Base-by-base conservation (phyloP, 495 filamentous ascomycete genomes). In the Schizothecium vesticola region DNA sequence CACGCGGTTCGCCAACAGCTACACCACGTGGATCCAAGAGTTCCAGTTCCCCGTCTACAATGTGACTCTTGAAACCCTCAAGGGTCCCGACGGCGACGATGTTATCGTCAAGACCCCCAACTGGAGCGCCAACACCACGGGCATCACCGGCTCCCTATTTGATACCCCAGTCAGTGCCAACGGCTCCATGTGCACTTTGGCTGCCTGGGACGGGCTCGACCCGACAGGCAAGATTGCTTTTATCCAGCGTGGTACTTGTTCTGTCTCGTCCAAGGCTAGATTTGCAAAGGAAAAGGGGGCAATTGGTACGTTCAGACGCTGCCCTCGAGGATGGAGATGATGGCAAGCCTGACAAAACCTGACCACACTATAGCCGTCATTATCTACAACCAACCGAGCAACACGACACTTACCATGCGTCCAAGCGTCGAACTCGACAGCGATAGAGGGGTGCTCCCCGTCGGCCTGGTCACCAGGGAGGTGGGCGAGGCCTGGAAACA, bases 241-340 rank as follows among this genome's bases (percentile, higher is more conserved):
- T 13, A 78, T 91, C 67, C 79, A 84, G 63, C 85, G 90, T 51
- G 89, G 90, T 29, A 71, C 75, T 13, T 92, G 90, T 63, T 76
- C 80, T 5, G 90, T 91, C 51, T 84, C 80, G 29, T 70, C 84
- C 10, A 91, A 92, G 76, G 78, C 86, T 19, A 78, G 80, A 12
- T 72, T 86, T 2, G 89, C 89, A 2, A 85, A 82, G 13, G 75
- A 74, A 7, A 84, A 88, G n/a, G 83, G 88, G 25, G 90, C 90
- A 5, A 69, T 80, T 25, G 90, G 82, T 6, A 51, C 16, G 43
- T n/a, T 4, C 43, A 12, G 31, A 13, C 36, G 0, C 19, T 51
- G 16, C 43, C 31, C 16, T 43, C 43, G 6, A n/a, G 76, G 81
- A 0, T 74, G 87, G 67, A 80, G 88, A 62, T 16, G 13, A 11